These are phyloP conservation scores for Cytospora mali DNA, from an alignment of 2,329 filamentous ascomycete species.

Conservation along the genomic window DNA sequence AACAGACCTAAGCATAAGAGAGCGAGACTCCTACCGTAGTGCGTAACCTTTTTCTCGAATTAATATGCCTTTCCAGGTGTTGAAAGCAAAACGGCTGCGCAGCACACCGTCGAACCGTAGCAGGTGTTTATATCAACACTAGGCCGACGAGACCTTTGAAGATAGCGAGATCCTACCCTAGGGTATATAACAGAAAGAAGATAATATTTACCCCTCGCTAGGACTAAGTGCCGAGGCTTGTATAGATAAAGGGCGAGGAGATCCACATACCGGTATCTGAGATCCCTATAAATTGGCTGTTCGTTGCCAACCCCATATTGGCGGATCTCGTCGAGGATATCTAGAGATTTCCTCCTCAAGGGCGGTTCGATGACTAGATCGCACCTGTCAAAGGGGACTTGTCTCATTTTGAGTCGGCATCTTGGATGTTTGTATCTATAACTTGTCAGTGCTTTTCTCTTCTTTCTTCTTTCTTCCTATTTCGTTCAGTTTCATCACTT, in stretches of 20 bases:
- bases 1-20: not conserved
- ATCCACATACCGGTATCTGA: not conserved
- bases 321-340: not conserved
- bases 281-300: not conserved
- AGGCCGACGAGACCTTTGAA: not conserved
- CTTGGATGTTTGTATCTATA: no score
- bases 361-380: not conserved
- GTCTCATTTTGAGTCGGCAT: not conserved
- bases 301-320: not conserved
- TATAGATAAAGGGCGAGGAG: not conserved
- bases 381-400: not conserved
- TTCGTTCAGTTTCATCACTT: not conserved
- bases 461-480: not conserved
- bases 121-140: no score
- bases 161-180: constrained; percentile 2
- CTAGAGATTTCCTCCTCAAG: not conserved
- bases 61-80: constrained; percentile 8
- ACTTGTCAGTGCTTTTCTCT: not conserved
- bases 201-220: constrained; percentile 4
- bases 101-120: no score
- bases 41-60: constrained; percentile 4
- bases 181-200: constrained; percentile 5
- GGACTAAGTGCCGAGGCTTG: constrained; percentile 10
- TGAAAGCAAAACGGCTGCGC: no score
- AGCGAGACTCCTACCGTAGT: not conserved